Base-by-base conservation (phyloP, 805 yeast genomes). In the Yarrowia phangngaensis region DNA sequence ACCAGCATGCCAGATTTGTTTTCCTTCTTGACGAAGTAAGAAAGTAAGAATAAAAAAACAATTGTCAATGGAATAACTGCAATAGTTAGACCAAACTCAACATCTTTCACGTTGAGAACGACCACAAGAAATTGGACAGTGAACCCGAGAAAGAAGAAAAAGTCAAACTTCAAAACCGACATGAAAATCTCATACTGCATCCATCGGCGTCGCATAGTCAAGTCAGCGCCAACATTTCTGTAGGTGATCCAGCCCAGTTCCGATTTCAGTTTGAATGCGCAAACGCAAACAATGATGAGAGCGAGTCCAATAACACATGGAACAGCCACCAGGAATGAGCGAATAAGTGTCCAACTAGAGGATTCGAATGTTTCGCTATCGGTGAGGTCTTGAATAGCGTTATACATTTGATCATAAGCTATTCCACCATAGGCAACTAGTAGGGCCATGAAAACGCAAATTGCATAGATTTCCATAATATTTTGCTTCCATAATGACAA, bases 91-190 rank as follows among this genome's bases (percentile, higher is more conserved):
- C 66, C 72, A 54, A 74, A 73, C 56, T 74, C 78, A 15, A 59
- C 62, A 12, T 71, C 70, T 48, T 60, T 63, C 19, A 63, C 60
- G 30, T 61, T 55, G 11, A 72, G 60, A 62, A 74, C 70, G 29
- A 73, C 70, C 32, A 72, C 74, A 17, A 70, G 58, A 54, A 72
- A 74, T 55, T 74, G 78, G 20, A 73, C 63, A 2, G 76, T 71
- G 59, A 73, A 73, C 2, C 74, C 78, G 17, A 73, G 57, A 52
- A 74, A 73, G 61, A 72, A 74, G 64, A 72, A 74, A 32, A 70
- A 65, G 53, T 70, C 73, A 40, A 69, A 68, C 46, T 68, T 63
- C 20, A 70, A 56, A 27, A 70, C 56, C 12, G 68, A 56, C 33
- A 66, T 57, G 58, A 71, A 73, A 46, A 73, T 57, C 56, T 71